Conservation (phyloP, 2,329 filamentous ascomycete genomes). For the Diplodia corticola region DNA sequence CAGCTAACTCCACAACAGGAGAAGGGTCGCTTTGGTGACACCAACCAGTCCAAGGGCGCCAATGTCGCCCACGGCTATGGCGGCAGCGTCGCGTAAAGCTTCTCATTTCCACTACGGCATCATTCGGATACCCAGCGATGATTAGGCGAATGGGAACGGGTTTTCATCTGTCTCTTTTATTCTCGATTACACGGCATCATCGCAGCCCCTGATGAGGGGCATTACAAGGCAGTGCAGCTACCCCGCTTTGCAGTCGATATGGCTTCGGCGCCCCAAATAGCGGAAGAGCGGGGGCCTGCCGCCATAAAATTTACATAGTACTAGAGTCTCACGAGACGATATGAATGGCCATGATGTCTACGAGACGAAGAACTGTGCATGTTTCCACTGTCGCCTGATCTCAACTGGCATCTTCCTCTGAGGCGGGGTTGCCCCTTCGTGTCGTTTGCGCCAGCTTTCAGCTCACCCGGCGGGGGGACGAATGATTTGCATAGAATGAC, state of each 20-base stretch:
- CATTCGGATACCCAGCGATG: constrained; percentile 5
- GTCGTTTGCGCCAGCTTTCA: neutral
- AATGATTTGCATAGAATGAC: neutral
- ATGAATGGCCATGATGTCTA: constrained; percentile 23
- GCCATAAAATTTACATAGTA: neutral
- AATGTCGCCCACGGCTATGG: constrained; percentile 26
- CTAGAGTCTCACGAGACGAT: constrained; percentile 6
- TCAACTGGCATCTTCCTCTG: neutral
- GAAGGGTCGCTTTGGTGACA: constrained; percentile 44
- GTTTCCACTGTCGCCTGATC: neutral
- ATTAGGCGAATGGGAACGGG: constrained; percentile 2
- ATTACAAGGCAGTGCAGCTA: neutral
- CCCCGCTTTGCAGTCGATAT: neutral
- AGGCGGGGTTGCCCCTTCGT: neutral
- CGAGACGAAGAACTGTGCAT: neutral
- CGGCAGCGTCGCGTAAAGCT: neutral
- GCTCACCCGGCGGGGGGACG: neutral
- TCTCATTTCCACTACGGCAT: neutral
- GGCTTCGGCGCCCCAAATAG: neutral
- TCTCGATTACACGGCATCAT: neutral
- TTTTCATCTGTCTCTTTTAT: neutral
- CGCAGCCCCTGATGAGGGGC: neutral
- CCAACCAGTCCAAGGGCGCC: constrained; percentile 44
- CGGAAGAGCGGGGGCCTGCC: neutral
- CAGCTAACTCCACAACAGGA: constrained; percentile 31